Evolutionary conservation across 352 stramenopile genomes (phyloP).

Genomic region (Pythium biforme): DNA sequence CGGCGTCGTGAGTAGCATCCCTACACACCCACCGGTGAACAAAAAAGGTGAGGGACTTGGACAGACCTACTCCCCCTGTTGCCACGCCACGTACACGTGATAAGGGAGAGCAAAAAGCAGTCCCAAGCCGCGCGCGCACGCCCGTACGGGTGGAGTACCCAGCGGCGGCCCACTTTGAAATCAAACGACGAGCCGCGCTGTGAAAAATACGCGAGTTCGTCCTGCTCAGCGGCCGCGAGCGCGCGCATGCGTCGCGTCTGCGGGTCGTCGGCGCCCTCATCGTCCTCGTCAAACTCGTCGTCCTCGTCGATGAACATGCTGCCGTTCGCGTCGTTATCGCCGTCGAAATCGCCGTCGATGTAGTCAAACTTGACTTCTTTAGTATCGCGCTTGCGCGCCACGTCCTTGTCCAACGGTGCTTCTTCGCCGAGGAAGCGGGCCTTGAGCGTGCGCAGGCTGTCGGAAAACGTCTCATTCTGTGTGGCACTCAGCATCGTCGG

Average conservation of each 20-base stretch:
- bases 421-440: slow-evolving; percentile 10
- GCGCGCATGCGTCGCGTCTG: slow-evolving; percentile 1
- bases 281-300: slow-evolving; percentile 17
- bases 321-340: background rate
- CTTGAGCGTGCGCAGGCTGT: slow-evolving; percentile 14
- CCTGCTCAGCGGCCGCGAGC: slow-evolving; percentile 38
- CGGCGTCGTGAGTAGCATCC: slow-evolving; percentile 59
- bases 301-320: slow-evolving; percentile 5
- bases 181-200: slow-evolving; percentile 42
- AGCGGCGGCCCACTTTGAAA: slow-evolving; percentile 45
- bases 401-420: background rate
- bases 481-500: slow-evolving; percentile 4
- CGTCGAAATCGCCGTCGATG: slow-evolving; percentile 9
- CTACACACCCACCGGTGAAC: slow-evolving; percentile 24
- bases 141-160: slow-evolving; percentile 68
- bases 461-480: background rate
- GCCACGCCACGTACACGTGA: slow-evolving; percentile 63
- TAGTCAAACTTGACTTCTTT: slow-evolving; percentile 8
- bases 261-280: slow-evolving; percentile 6
- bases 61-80: too few species aligned
- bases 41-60: too few species aligned
- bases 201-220: slow-evolving; percentile 68
- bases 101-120: slow-evolving; percentile 46
- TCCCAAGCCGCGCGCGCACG: slow-evolving; percentile 59
- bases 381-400: background rate